Evolutionary conservation across 352 stramenopile genomes (phyloP).

Genomic region (Phytophthora nicotianae): DNA sequence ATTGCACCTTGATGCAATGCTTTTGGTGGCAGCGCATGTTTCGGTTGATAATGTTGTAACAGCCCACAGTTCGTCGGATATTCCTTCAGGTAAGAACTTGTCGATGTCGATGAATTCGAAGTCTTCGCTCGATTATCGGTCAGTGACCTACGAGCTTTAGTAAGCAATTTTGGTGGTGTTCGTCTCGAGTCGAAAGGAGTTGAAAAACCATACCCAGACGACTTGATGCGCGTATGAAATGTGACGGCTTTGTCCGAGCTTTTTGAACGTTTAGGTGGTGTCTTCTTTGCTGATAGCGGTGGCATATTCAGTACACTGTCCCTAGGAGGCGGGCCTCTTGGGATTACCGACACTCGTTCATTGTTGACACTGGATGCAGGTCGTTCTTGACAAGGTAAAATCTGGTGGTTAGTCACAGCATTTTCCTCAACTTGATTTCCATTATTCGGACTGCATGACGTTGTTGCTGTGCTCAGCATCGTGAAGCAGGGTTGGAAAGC

Average conservation of each 20-base stretch:
- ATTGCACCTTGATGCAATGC: constrained; percentile 74
- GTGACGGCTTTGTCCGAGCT: constrained; percentile 75
- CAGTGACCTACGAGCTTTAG: constrained; percentile 9
- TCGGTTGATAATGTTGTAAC: constrained; percentile 61
- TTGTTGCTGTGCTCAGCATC: constrained; percentile 18
- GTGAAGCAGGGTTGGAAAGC: constrained; percentile 79
- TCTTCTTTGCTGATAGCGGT: constrained; percentile 39
- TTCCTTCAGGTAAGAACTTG: constrained; percentile 61
- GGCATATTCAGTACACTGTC: constrained; percentile 67
- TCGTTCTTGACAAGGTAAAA: neutral
- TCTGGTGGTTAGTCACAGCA: neutral
- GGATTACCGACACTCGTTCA: constrained; percentile 54
- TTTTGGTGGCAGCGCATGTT: constrained; percentile 56
- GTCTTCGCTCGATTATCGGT: constrained; percentile 13
- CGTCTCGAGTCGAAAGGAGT: constrained; percentile 32
- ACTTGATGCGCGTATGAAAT: constrained; percentile 81
- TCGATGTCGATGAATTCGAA: constrained; percentile 25
- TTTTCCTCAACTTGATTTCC: constrained; percentile 25
- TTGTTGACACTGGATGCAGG: constrained; percentile 12
- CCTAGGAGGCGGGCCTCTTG: constrained; percentile 43
- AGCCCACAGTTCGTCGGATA: constrained; percentile 70
- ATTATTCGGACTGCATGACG: constrained; percentile 1
- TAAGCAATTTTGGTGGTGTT: constrained; percentile 25
- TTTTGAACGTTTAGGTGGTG: constrained; percentile 35
- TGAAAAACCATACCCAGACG: constrained; percentile 75